A percentile compares a stretch with the other conserved stretches of the same genome.
phyloP scores from a whole-genome alignment of 768 basidiomycete genomes.

The Paxillus ammoniavirescens region DNA sequence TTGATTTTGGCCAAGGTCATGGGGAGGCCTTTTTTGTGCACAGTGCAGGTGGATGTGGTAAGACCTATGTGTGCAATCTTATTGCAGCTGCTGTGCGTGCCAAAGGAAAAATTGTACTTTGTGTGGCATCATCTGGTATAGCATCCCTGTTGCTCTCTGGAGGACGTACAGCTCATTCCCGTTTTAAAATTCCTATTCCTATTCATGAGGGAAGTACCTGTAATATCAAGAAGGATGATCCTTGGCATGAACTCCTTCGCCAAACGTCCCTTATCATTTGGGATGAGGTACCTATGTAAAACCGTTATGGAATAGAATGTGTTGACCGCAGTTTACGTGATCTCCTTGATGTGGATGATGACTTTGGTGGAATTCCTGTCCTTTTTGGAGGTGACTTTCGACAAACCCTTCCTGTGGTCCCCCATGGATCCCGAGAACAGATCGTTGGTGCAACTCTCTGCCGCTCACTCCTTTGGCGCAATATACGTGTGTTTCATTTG shows the following conservation, averaged over 20 bases:
- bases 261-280: conserved; percentile 38
- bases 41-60: conserved; percentile 44
- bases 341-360: conserved; percentile 24
- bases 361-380: conserved; percentile 44
- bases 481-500: conserved; percentile 32
- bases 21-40: conserved; percentile 35
- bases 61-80: conserved; percentile 43
- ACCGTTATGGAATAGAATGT: conserved; percentile 38
- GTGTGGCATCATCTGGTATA: conserved; percentile 51
- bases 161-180: conserved; percentile 46
- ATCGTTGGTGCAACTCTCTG: conserved; percentile 36
- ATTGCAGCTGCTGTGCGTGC: conserved; percentile 27
- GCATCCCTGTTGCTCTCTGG: conserved; percentile 42
- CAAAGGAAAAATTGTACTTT: conserved; percentile 36
- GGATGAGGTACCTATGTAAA: conserved; percentile 42
- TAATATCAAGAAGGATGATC: conserved; percentile 32
- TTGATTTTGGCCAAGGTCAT: conserved; percentile 12
- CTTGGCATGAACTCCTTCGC: conserved; percentile 32
- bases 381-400: conserved; percentile 51
- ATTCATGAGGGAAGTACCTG: conserved; percentile 30
- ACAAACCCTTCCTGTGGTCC: conserved; percentile 46
- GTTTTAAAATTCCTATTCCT: conserved; percentile 46
- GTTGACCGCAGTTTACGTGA: conserved; percentile 38
- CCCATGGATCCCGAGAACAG: conserved; percentile 33
- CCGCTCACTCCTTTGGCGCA: conserved; percentile 37